These are phyloP conservation scores for Citrus medica DNA, from an alignment of 345 rosid genomes.

Conservation along the genomic window DNA sequence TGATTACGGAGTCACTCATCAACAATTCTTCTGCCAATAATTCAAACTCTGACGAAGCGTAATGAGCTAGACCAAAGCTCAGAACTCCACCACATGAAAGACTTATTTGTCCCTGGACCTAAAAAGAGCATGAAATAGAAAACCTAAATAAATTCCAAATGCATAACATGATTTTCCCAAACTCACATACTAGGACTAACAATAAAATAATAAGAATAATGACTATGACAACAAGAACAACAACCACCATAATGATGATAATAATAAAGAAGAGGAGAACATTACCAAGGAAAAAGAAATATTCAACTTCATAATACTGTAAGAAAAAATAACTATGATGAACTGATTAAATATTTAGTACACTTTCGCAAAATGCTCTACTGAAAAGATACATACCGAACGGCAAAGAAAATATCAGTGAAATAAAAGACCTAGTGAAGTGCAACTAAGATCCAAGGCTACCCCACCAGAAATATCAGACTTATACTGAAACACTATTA, in stretches of 20 bases:
- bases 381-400: background rate
- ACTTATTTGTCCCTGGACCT: constrained; percentile 99
- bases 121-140: constrained; percentile 22
- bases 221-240: background rate
- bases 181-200: background rate
- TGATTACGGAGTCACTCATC: constrained; percentile 91
- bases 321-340: background rate
- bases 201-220: too few species aligned
- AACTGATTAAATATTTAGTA: background rate
- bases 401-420: background rate
- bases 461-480: background rate
- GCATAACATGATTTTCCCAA: background rate
- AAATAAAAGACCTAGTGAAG: background rate
- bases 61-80: constrained; percentile 92
- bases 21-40: constrained; percentile 91
- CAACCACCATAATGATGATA: background rate
- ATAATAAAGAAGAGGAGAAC: background rate
- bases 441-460: background rate
- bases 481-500: background rate
- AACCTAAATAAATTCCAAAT: constrained; percentile 16
- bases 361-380: background rate
- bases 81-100: constrained; percentile 63
- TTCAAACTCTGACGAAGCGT: constrained; percentile 93
- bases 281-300: background rate
- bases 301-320: background rate